These are phyloP conservation scores for Carex pumila DNA, from an alignment of 176 grass and related monocot genomes.

Conservation along the genomic window DNA sequence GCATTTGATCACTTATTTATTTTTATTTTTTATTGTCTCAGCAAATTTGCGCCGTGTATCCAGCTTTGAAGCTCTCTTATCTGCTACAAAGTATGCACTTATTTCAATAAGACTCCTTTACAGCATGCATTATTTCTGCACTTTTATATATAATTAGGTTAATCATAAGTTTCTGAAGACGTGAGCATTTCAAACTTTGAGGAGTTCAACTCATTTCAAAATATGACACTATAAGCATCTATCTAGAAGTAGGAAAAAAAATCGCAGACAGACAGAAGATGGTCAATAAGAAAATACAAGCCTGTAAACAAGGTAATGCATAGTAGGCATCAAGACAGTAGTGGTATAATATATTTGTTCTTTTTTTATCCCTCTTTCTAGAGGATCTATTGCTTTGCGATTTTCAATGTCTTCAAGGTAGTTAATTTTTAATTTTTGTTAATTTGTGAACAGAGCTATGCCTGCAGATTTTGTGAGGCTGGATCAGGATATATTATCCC, in stretches of 20 bases:
- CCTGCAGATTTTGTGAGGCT: constrained; percentile 93
- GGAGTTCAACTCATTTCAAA: not conserved
- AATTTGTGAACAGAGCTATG: constrained; percentile 71
- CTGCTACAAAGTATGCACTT: constrained; percentile 74
- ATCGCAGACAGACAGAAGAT: not conserved
- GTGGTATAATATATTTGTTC: not conserved
- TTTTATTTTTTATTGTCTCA: constrained; percentile 35
- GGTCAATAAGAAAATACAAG: not conserved
- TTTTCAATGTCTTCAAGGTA: not conserved
- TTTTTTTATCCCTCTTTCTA: not conserved
- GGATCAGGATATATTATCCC: constrained; percentile 99
- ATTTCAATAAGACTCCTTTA: not conserved
- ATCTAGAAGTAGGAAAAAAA: not conserved
- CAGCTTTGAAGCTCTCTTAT: constrained; percentile 95
- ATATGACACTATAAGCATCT: not conserved
- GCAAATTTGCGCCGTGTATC: constrained; percentile 79
- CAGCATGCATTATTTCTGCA: not conserved
- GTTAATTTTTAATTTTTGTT: constrained; percentile 5
- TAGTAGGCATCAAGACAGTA: not conserved
- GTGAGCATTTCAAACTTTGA: not conserved
- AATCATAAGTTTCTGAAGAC: not conserved
- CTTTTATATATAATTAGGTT: not conserved
- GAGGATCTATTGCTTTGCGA: not conserved
- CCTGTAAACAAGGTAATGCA: not conserved
- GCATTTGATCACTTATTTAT: not conserved